A percentile compares a stretch with the other conserved stretches of the same genome.
Conservation (phyloP, 2,329 filamentous ascomycete species). For the Pseudocercospora fuligena region DNA sequence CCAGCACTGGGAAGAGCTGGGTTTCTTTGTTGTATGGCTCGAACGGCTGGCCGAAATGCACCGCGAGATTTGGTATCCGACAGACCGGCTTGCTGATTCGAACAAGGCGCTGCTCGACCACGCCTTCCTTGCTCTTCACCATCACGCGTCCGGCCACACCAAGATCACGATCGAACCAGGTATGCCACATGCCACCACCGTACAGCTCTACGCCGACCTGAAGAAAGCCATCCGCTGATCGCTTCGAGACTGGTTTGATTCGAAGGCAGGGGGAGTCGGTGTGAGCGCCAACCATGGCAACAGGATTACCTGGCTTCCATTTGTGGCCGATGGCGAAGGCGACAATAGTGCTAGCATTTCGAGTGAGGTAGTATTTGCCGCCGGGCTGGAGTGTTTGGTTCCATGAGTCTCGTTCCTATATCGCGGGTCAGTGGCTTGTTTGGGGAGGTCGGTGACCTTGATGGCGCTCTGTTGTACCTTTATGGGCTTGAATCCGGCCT, state of each 20-base stretch:
- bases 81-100: conserved; percentile 90
- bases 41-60: conserved; percentile 89
- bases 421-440: not conserved
- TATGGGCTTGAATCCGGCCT: conserved; percentile 85
- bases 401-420: conserved; percentile 85
- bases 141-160: conserved; percentile 87
- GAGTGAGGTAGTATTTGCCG: conserved; percentile 94
- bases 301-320: conserved; percentile 90
- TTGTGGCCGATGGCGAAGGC: conserved; percentile 89
- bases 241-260: conserved; percentile 93
- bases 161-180: conserved; percentile 95
- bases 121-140: conserved; percentile 71
- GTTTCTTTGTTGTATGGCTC: conserved; percentile 91
- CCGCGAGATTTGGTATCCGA: conserved; percentile 89
- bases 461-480: conserved; percentile 54
- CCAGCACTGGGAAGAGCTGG: conserved; percentile 91
- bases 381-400: conserved; percentile 76
- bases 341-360: conserved; percentile 89
- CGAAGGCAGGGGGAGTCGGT: conserved; percentile 93
- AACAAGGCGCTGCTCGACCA: conserved; percentile 81
- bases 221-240: conserved; percentile 81
- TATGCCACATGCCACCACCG: conserved; percentile 96
- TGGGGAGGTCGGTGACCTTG: conserved; percentile 5
- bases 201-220: conserved; percentile 97
- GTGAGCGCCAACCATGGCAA: conserved; percentile 92